These are phyloP conservation scores for Torulaspora microellipsoides DNA, from an alignment of 805 yeast genomes.

Conservation along the genomic window DNA sequence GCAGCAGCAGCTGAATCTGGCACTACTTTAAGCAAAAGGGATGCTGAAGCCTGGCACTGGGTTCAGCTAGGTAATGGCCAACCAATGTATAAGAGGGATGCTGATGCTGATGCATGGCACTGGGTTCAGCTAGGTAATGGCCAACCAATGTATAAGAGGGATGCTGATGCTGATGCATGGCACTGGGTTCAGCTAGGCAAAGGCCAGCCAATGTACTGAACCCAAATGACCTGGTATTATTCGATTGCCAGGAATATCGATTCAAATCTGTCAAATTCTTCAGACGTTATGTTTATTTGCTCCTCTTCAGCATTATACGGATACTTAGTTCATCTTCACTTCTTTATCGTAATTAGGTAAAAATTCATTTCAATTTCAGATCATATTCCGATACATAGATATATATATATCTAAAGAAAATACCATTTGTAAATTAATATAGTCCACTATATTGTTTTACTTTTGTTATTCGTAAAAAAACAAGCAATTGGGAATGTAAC, in stretches of 20 bases:
- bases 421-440: too few relatives aligned
- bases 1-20: conserved; percentile 17
- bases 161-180: conserved; percentile 25
- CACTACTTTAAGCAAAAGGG: conserved; percentile 18
- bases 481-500: background rate
- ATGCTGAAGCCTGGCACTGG: conserved; percentile 32
- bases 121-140: conserved; percentile 23
- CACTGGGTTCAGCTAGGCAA: conserved; percentile 25
- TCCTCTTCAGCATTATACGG: too few relatives aligned
- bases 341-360: too few relatives aligned
- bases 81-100: conserved; percentile 32
- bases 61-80: conserved; percentile 23
- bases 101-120: conserved; percentile 18
- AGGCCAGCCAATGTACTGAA: conserved; percentile 30
- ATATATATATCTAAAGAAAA: too few relatives aligned
- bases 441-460: too few relatives aligned
- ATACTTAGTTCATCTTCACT: too few relatives aligned
- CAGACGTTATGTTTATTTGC: too few relatives aligned
- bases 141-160: conserved; percentile 28
- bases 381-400: background rate
- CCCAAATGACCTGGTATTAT: conserved; percentile 10
- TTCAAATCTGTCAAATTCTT: too few relatives aligned
- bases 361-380: too few relatives aligned
- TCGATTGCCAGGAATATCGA: too few relatives aligned
- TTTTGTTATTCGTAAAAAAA: background rate